Evolutionary conservation across 495 filamentous ascomycete genomes (phyloP).

Genomic region (Penicillium flavigenum): DNA sequence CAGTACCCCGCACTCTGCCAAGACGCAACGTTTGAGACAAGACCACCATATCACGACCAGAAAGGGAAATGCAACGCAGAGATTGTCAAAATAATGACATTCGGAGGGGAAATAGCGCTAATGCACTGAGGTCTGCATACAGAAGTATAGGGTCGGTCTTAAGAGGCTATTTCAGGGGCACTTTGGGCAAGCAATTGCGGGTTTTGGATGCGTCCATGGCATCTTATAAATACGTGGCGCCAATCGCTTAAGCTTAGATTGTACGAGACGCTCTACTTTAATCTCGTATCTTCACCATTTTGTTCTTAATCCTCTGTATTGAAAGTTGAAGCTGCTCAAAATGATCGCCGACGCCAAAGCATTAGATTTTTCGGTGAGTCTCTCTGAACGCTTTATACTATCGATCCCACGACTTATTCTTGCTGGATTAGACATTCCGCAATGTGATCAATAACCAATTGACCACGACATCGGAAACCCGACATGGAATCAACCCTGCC

Average conservation of each 20-base stretch:
- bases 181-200: background rate
- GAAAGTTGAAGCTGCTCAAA: background rate
- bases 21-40: background rate
- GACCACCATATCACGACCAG: background rate
- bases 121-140: background rate
- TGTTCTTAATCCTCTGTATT: background rate
- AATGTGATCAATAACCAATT: conserved; percentile 44
- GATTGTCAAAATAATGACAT: background rate
- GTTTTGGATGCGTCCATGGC: background rate
- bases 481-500: conserved; percentile 51
- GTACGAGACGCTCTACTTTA: background rate
- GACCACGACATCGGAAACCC: conserved; percentile 27
- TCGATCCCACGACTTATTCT: background rate
- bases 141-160: no score
- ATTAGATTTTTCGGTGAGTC: conserved; percentile 8
- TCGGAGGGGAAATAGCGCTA: background rate
- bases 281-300: background rate
- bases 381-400: background rate
- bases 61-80: background rate
- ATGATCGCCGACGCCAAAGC: background rate
- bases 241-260: background rate
- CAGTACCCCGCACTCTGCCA: background rate
- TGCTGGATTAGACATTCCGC: conserved; percentile 26
- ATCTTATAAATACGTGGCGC: background rate
- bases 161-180: background rate